Conservation (phyloP, 495 filamentous ascomycete species). For the Usnea hakonensis region DNA sequence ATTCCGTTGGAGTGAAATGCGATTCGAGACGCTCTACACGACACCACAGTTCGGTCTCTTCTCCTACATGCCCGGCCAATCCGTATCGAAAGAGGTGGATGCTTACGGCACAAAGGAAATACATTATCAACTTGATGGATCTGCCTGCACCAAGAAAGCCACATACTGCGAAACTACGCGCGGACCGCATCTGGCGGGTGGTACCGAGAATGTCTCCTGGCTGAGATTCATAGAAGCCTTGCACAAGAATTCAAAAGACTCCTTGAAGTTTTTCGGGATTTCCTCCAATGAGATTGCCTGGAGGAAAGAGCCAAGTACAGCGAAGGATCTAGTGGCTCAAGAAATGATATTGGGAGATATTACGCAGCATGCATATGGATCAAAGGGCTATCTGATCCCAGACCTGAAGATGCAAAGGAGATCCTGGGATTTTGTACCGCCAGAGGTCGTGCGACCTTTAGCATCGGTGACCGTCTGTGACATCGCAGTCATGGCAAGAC, state of each 20-base stretch:
- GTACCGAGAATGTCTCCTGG: conserved; percentile 17
- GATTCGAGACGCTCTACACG: conserved; percentile 28
- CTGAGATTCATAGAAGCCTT: conserved; percentile 18
- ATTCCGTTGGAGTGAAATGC: conserved; percentile 27
- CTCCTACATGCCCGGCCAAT: not conserved
- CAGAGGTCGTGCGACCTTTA: conserved; percentile 29
- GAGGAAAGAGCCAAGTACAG: not conserved
- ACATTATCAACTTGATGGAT: conserved; percentile 7
- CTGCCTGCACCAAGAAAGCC: not conserved
- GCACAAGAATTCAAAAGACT: not conserved
- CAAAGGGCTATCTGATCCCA: not conserved
- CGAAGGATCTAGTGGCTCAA: not conserved
- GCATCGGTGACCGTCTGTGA: conserved; percentile 26
- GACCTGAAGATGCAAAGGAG: conserved; percentile 1
- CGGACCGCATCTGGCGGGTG: not conserved
- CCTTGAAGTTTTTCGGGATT: not conserved
- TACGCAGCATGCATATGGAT: not conserved
- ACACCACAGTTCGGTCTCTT: conserved; percentile 23
- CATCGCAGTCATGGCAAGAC: conserved; percentile 27
- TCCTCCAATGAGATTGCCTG: not conserved
- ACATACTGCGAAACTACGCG: not conserved
- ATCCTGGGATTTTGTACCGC: conserved; percentile 33
- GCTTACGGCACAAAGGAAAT: not conserved
- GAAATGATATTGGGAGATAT: not conserved
- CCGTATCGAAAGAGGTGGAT: not conserved